Evolutionary conservation across 129 eudicot genomes (phyloP), one percentile per base, ranked within the genome.

Genomic region (Lactuca saligna): DNA sequence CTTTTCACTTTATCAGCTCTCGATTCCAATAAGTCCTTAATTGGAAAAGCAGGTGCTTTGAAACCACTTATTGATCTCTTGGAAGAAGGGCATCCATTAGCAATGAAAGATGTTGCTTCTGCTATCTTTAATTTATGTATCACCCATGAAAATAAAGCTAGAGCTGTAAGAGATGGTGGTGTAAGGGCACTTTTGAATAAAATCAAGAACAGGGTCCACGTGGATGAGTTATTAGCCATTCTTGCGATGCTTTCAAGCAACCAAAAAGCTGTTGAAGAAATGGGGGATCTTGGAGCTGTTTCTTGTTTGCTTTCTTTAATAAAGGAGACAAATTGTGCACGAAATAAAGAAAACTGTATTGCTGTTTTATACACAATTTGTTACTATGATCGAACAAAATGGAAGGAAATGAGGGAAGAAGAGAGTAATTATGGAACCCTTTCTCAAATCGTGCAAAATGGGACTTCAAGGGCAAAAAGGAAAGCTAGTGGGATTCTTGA

Each of bases 391-490:
- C 83, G 95, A 9, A 50, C 90, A 5, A 93, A 81, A 79, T 84
- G 91, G 90, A 93, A 79, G 85, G 97, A 89, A 59, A 71, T 93
- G 79, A 76, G 88, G 66, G 97, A 89, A 58, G 99, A 89, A 65
- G 99, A 93, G 76, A 80, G 71, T 15, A 72, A 71, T 10, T 61
- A 85, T 59, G 82, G 87, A 2, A 89, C 99, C 8, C 62, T 93
- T 8, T 89, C 99, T 34, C 86, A 82, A 75, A 86, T 93, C 42
- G 95, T 88, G n/a, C 83, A 83, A 72, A 86, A 87, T 44, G 99
- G 99, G 3, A 93, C 97, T 58, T 85, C 99, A 8, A 80, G 99
- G 80, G 97, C 99, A 16, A 89, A 93, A 86, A 80, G 99, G 48
- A 93, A 93, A 70, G 99, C 99, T 11, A 85, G 67, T 65, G 87